Conservation (phyloP, 1,284 basidiomycete genomes). For the Cryptococcus floricola region DNA sequence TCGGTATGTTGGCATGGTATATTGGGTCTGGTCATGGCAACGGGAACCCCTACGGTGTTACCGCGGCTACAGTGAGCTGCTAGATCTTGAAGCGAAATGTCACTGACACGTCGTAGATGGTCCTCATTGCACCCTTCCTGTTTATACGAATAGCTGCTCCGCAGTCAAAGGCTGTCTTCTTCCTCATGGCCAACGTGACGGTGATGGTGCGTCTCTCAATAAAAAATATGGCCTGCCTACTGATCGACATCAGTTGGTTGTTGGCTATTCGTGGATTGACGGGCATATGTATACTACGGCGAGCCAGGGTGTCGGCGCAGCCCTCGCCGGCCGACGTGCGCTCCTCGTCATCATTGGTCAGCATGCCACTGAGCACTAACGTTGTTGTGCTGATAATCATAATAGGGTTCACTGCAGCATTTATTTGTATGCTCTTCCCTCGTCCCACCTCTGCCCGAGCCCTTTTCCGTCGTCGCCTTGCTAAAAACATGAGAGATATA, state of each 20-base stretch:
- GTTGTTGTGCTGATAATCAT: not conserved
- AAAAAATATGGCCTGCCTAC: not conserved
- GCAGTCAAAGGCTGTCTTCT: constrained; percentile 46
- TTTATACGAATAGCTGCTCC: constrained; percentile 57
- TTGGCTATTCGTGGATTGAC: constrained; percentile 64
- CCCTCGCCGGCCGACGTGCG: constrained; percentile 56
- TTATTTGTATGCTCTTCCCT: constrained; percentile 46
- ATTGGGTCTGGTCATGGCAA: constrained; percentile 55
- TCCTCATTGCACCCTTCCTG: constrained; percentile 56
- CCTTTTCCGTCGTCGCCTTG: constrained; percentile 35
- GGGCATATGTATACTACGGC: constrained; percentile 53
- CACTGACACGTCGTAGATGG: constrained; percentile 34
- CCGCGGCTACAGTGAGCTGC: constrained; percentile 54
- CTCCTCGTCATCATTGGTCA: constrained; percentile 47
- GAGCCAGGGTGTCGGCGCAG: constrained; percentile 57
- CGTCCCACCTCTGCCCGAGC: constrained; percentile 38
- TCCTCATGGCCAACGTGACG: constrained; percentile 46
- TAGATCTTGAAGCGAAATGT: constrained; percentile 43
- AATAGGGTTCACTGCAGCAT: constrained; percentile 39
- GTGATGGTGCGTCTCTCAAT: constrained; percentile 19
- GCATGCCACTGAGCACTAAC: not conserved
- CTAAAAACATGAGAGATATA: constrained; percentile 37
- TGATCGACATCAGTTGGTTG: constrained; percentile 36
- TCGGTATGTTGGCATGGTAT: constrained; percentile 59
- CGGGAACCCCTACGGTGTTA: constrained; percentile 61